These are phyloP conservation scores for Russula compacta DNA, from an alignment of 768 basidiomycete species.

Conservation along the genomic window DNA sequence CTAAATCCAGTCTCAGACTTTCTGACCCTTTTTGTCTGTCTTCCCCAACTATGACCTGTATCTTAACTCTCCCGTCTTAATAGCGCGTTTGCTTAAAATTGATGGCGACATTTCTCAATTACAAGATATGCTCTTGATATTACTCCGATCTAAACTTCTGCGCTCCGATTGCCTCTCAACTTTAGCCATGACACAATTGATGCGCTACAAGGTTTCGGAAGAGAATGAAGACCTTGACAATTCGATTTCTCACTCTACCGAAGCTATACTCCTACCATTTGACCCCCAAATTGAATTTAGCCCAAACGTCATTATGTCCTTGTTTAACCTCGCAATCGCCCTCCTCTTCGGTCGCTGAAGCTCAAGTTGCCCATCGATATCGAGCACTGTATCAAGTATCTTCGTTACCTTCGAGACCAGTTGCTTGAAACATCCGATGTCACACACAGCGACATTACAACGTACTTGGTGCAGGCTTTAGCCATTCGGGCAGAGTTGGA, in stretches of 20 bases:
- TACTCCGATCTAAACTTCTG: not conserved
- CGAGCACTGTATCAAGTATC: not conserved
- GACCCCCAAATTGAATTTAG: not conserved
- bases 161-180: not conserved
- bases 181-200: not conserved
- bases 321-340: not conserved
- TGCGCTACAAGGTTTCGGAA: not conserved
- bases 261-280: not conserved
- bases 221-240: not conserved
- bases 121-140: not conserved
- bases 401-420: not conserved
- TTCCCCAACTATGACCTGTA: too few relatives aligned
- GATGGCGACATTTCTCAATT: not conserved
- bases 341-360: not conserved
- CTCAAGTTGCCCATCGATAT: not conserved
- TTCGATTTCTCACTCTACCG: not conserved
- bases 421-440: not conserved
- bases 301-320: not conserved
- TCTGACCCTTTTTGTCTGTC: not conserved
- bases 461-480: not conserved
- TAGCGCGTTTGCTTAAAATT: not conserved
- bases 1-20: too few relatives aligned
- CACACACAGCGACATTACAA: not conserved
- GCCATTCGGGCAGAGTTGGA: not conserved
- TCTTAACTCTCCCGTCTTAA: not conserved